Percentiles rank a stretch among this genome's conserved stretches.
phyloP scores from a whole-genome alignment of 1,139 yeast genomes.

The Kazachstania sp. region DNA sequence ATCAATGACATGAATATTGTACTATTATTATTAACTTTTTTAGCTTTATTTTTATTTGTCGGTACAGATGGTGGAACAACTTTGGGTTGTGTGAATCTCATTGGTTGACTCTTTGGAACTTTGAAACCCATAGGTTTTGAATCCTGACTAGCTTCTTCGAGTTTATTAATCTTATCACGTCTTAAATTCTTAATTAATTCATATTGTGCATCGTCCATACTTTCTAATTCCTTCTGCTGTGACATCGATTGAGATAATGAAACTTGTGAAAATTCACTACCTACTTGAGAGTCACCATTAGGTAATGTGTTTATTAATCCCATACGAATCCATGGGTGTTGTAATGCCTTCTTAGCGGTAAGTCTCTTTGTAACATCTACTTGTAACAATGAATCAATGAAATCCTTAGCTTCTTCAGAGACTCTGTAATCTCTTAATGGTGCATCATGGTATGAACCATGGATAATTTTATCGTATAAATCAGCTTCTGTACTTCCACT shows the following conservation, averaged over 20 bases:
- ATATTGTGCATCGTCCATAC: slow-evolving; percentile 32
- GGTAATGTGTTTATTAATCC: not conserved
- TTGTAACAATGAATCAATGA: slow-evolving; percentile 58
- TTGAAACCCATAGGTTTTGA: slow-evolving; percentile 24
- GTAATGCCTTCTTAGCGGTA: slow-evolving; percentile 65
- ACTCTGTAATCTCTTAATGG: slow-evolving; percentile 64
- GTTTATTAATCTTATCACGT: not conserved
- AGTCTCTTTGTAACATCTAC: slow-evolving; percentile 66
- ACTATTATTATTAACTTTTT: not conserved
- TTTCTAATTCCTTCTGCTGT: slow-evolving; percentile 52
- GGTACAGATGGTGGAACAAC: not conserved
- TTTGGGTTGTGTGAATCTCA: slow-evolving; percentile 24
- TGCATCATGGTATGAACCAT: slow-evolving; percentile 73
- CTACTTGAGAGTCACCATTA: not conserved
- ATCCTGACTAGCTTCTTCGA: not conserved
- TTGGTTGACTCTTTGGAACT: slow-evolving; percentile 31
- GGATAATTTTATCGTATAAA: slow-evolving; percentile 62
- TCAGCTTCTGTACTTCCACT: slow-evolving; percentile 87
- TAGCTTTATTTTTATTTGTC: slow-evolving; percentile 7
- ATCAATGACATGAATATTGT: slow-evolving; percentile 39
- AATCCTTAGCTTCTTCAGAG: slow-evolving; percentile 57
- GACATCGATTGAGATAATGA: slow-evolving; percentile 67
- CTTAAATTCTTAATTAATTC: slow-evolving; percentile 14
- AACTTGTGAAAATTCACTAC: slow-evolving; percentile 34
- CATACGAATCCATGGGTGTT: slow-evolving; percentile 47